Evolutionary conservation across 108 stramenopile species (phyloP).

Genomic region (Craspedostauros australis): DNA sequence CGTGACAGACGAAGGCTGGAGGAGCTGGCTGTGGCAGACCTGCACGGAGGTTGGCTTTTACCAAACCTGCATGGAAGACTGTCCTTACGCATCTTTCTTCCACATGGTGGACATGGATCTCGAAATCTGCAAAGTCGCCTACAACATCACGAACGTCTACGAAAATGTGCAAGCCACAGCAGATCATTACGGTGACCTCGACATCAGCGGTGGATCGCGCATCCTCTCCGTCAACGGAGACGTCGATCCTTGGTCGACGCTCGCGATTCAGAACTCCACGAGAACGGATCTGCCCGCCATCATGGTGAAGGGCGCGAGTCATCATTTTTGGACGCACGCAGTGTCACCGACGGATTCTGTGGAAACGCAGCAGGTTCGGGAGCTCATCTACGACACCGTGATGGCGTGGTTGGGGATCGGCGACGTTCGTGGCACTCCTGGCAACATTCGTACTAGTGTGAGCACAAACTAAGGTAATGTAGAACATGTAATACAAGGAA

Average conservation of each 20-base stretch:
- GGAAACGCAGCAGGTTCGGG: constrained; percentile 39
- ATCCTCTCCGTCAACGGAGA: constrained; percentile 87
- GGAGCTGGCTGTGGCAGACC: constrained; percentile 90
- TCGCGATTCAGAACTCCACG: constrained; percentile 37
- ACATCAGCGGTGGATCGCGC: constrained; percentile 40
- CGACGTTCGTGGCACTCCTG: no score
- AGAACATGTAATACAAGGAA: no score
- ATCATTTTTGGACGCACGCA: constrained; percentile 86
- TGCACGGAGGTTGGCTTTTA: constrained; percentile 96
- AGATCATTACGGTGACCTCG: constrained; percentile 77
- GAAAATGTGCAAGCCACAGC: constrained; percentile 54
- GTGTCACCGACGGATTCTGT: constrained; percentile 43
- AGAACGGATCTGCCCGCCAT: constrained; percentile 24
- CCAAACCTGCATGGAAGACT: constrained; percentile 78
- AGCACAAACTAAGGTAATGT: no score
- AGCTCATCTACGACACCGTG: constrained; percentile 47
- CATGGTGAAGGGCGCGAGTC: constrained; percentile 61
- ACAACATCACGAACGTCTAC: constrained; percentile 57
- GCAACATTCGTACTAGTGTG: no score
- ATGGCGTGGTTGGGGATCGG: constrained; percentile 44
- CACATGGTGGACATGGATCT: constrained; percentile 69
- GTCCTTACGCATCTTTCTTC: constrained; percentile 79
- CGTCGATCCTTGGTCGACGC: constrained; percentile 91
- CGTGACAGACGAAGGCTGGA: constrained; percentile 19
- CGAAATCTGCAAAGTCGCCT: constrained; percentile 59